Base-by-base conservation (phyloP, 1,139 yeast genomes). In the Keqinozyma sinolaborantium region DNA sequence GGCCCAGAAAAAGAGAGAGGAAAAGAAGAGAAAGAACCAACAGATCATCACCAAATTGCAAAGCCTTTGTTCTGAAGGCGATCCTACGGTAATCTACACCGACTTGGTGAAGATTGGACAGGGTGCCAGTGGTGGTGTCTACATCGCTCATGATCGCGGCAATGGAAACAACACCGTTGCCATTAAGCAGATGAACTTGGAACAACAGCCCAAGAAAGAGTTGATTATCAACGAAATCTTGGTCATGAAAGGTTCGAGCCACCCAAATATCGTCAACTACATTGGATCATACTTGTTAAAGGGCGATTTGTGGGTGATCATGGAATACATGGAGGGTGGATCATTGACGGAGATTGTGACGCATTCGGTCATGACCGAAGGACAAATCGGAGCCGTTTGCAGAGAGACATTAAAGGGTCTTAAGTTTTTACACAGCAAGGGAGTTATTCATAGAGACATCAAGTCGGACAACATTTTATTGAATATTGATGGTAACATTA, bases 301-400 rank as follows among this genome's bases (percentile, higher is more conserved):
- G 35, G 75, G 77, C 24, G 95, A 87, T 45, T 67, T 92, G 38
- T 92, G 97, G 97, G 97, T 92, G 11, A 78, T 90, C 14, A 92
- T 92, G 98, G 97, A 90, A 59, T 90, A 85, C 54, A 90, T 92
- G 97, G 96, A 90, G 57, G 98, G 97, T 40, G 98, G 98, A 3
- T 83, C 95, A 2, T 66, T 92, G 44, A 92, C 98, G 0, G 97
- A 92, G 58, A 95, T 92, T 33, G 96, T 92, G 5, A 87, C 96
- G 0, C 94, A 88, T 55, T 83, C 88, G 62, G 88, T 88, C 41
- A 85, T 94, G 94, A 81, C 95, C 3, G 98, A 92, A 53, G 90
- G 88, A n/a, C 98, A 92, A 60, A 92, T 92, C 53, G 97, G 95
- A 29, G 94, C 96, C 2, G 97, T 94, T 14, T 86, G 95, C 49